phyloP scores from a whole-genome alignment of 192 early-diverging fungal genomes.

The Phycomyces nitens region DNA sequence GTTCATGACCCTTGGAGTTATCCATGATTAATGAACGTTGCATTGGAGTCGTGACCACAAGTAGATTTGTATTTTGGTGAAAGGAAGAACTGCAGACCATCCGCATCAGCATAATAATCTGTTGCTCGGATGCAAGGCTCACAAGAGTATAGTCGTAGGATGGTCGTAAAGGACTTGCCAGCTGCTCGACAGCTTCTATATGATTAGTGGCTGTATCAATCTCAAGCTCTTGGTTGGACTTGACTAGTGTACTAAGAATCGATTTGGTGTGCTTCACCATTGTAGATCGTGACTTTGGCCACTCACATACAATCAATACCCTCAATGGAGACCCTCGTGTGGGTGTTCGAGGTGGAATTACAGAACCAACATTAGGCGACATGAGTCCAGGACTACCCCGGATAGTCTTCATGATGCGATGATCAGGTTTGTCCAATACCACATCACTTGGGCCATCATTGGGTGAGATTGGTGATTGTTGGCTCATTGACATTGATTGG shows the following conservation, averaged over 20 bases:
- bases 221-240: conserved; percentile 14
- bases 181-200: conserved; percentile 35
- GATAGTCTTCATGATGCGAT: conserved; percentile 12
- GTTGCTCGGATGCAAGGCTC: conserved; percentile 42
- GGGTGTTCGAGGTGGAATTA: conserved; percentile 17
- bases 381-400: conserved; percentile 8
- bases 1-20: conserved; percentile 34
- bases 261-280: conserved; percentile 37
- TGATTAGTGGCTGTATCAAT: conserved; percentile 41
- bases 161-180: conserved; percentile 20
- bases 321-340: conserved; percentile 6
- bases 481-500: background rate
- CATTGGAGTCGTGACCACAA: conserved; percentile 54
- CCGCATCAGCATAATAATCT: conserved; percentile 34
- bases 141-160: conserved; percentile 44
- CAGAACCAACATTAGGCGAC: conserved; percentile 1
- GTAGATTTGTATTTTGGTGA: conserved; percentile 21
- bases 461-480: background rate
- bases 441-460: background rate
- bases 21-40: conserved; percentile 49
- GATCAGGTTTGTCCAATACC: background rate
- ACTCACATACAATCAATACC: conserved; percentile 43
- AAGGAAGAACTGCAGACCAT: conserved; percentile 16
- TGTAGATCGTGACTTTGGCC: conserved; percentile 37
- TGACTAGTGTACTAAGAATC: conserved; percentile 24